These are phyloP conservation scores for Cicer chorassanicum DNA, from an alignment of 306 rosid species.

Conservation along the genomic window DNA sequence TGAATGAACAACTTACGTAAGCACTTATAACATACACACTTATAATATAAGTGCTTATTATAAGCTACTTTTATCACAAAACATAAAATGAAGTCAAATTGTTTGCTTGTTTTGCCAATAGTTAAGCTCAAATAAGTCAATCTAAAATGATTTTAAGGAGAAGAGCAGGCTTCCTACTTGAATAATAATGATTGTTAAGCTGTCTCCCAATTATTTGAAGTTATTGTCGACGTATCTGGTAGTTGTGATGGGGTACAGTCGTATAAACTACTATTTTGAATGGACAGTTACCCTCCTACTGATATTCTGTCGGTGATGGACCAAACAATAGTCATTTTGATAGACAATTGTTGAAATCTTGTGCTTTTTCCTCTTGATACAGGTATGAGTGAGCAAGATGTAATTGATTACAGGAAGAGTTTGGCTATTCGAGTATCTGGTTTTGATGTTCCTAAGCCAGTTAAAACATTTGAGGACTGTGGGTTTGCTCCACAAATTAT, in stretches of 20 bases:
- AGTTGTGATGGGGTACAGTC: too few species aligned
- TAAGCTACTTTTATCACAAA: not conserved
- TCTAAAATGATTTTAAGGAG: not conserved
- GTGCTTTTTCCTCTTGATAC: conserved; percentile 23
- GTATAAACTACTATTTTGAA: too few species aligned
- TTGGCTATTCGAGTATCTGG: conserved; percentile 93
- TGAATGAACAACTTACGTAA: not conserved
- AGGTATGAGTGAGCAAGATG: conserved; percentile 95
- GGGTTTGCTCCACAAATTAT: conserved; percentile 81
- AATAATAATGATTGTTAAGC: too few species aligned
- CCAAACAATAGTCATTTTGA: too few species aligned
- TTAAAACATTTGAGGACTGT: conserved; percentile 82
- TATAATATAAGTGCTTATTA: not conserved
- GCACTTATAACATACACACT: not conserved
- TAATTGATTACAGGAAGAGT: conserved; percentile 73
- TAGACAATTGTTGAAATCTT: too few species aligned
- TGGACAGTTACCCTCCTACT: too few species aligned
- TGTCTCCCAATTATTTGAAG: too few species aligned
- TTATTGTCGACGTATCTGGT: too few species aligned
- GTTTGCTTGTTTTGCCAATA: not conserved
- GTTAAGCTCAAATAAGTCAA: not conserved
- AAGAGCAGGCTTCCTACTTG: too few species aligned
- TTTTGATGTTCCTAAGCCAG: conserved; percentile 87
- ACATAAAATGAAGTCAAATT: not conserved
- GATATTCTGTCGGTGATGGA: too few species aligned